Base-by-base conservation (phyloP, 371 early-diverging fungal species). In the Mucor saturninus region DNA sequence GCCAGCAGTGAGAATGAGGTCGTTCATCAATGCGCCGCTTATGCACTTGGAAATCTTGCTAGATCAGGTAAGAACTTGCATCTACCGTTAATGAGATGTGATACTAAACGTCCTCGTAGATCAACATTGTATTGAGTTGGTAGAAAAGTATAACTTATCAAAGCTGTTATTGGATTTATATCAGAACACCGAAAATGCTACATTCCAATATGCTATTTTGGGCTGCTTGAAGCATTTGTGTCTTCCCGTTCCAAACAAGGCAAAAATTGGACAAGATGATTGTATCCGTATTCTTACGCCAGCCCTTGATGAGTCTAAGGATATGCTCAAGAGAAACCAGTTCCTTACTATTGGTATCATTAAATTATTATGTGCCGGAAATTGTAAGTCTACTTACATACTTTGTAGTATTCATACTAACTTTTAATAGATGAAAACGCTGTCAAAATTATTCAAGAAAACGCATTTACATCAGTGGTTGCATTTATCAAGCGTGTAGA, bases 241-340 rank as follows among this genome's bases (percentile, higher is more conserved):
- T 54, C 70, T 89, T 32, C 81, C 89, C 60, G 84, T 68, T 54
- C 54, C 69, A 38, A 89, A 87, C 64, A 83, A 81, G 64, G 59
- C 69, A 0, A 54, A 78, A 2, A 76, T 89, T 67, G 86, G 85
- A 37, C 68, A 79, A 35, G 71, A 74, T 2, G 78, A 77, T 39
- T 73, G 79, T 14, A 86, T 89, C 56, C 59, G 70, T 32, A 66
- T 75, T 3, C 61, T 84, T 3, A 59, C 84, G 26, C 80, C 83
- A 7, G 54, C 78, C 13, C 55, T 89, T 13, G 80, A 83, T 40
- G 50, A 73, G 21, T 70, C 75, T 11, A 86, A 87, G 51, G 86
- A 87, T 64, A 81, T 80, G 85, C 81, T 77, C 59, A 83, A 82
- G 51, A 80, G 87, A 40, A 76, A 87, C 40, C 89, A 89, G 65